Conservation (phyloP, 805 yeast species). For the Yamadazyma sp. region DNA sequence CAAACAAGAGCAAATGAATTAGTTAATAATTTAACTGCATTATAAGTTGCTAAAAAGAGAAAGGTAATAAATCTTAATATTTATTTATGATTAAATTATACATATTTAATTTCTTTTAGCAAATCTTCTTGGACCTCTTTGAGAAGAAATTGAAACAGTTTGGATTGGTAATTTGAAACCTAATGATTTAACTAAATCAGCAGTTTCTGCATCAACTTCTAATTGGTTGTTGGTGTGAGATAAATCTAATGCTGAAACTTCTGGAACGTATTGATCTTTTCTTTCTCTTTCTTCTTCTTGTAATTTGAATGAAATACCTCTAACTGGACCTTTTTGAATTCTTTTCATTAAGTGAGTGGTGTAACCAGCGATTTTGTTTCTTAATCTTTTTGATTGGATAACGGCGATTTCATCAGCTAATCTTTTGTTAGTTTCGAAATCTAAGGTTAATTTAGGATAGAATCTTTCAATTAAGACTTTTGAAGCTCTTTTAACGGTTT, state of each 20-base stretch:
- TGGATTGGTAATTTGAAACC: slow-evolving; percentile 86
- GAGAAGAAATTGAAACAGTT: slow-evolving; percentile 83
- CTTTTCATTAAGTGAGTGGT: slow-evolving; percentile 99
- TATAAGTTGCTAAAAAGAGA: not conserved
- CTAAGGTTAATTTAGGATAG: slow-evolving; percentile 99
- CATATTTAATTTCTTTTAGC: slow-evolving; percentile 74
- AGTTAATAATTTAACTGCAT: slow-evolving; percentile 2
- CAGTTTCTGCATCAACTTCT: slow-evolving; percentile 96
- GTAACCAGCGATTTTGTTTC: slow-evolving; percentile 99
- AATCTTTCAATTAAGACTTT: slow-evolving; percentile 99
- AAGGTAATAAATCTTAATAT: not conserved
- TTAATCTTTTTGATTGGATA: slow-evolving; percentile 98
- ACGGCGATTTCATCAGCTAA: slow-evolving; percentile 97
- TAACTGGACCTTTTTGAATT: slow-evolving; percentile 99
- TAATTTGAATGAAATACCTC: slow-evolving; percentile 99
- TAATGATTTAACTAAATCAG: slow-evolving; percentile 88
- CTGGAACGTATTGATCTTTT: slow-evolving; percentile 99
- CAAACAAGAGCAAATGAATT: slow-evolving; percentile 2
- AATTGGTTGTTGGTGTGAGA: slow-evolving; percentile 93
- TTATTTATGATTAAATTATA: slow-evolving; percentile 3
- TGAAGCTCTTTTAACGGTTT: slow-evolving; percentile 99
- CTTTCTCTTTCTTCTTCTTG: slow-evolving; percentile 99
- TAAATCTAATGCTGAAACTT: slow-evolving; percentile 98
- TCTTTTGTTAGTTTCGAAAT: slow-evolving; percentile 99
- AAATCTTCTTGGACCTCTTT: slow-evolving; percentile 88